Evolutionary conservation across 176 grass and related monocot species (phyloP).

Genomic region (Musa itinerans): DNA sequence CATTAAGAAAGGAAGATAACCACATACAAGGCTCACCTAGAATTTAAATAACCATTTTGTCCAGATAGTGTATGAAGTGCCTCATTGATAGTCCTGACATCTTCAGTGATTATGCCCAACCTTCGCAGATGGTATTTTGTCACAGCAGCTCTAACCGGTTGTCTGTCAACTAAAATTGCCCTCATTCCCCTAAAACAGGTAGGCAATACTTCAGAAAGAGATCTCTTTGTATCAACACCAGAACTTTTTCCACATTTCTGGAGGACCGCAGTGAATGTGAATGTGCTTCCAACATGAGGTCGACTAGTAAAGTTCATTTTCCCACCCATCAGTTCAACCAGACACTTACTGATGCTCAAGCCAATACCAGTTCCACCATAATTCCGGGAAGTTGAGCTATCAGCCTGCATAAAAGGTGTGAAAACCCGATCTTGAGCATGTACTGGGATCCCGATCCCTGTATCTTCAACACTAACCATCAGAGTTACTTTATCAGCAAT

Average conservation of each 20-base stretch:
- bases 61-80: background rate
- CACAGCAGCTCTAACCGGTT: background rate
- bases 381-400: constrained; percentile 88
- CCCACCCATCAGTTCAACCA: background rate
- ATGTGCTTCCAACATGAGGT: background rate
- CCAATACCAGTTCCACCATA: constrained; percentile 58
- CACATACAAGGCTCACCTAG: background rate
- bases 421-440: constrained; percentile 75
- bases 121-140: constrained; percentile 9
- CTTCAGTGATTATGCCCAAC: background rate
- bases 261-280: background rate
- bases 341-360: constrained; percentile 2
- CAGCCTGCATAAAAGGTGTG: constrained; percentile 95
- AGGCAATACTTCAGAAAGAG: background rate
- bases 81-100: background rate
- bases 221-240: background rate
- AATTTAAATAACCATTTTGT: background rate
- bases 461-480: constrained; percentile 91
- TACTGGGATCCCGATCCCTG: constrained; percentile 78
- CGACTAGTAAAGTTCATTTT: background rate
- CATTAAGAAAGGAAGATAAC: background rate
- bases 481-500: constrained; percentile 60
- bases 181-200: background rate
- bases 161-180: background rate
- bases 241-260: background rate